Conservation (phyloP, 768 basidiomycete genomes). For the Auricularia sp. region DNA sequence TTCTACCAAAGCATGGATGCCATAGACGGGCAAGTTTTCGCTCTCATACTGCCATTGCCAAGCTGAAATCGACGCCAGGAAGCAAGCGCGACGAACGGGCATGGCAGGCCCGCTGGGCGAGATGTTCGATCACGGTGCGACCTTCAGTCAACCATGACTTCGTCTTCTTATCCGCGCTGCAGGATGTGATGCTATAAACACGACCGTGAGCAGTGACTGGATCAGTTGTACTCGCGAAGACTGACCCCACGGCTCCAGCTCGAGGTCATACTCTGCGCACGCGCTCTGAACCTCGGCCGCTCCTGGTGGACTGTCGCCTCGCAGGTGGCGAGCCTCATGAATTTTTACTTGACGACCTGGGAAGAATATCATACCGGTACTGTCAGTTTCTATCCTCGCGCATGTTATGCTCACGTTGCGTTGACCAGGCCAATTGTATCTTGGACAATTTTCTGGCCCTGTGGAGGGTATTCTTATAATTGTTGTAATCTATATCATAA, state of each 20-base stretch:
- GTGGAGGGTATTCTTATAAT: slow-evolving; percentile 94
- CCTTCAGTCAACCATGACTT: not conserved
- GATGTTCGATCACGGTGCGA: slow-evolving; percentile 92
- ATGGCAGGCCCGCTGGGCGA: slow-evolving; percentile 98
- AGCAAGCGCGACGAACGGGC: slow-evolving; percentile 89
- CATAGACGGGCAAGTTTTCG: slow-evolving; percentile 60
- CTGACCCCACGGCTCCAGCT: slow-evolving; percentile 38
- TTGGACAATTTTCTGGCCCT: slow-evolving; percentile 90
- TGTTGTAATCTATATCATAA: slow-evolving; percentile 61
- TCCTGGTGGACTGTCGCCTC: slow-evolving; percentile 97
- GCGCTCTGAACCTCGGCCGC: slow-evolving; percentile 83
- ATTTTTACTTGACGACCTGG: slow-evolving; percentile 79
- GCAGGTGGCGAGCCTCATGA: slow-evolving; percentile 64
- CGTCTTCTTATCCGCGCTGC: not conserved
- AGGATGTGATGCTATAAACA: slow-evolving; percentile 93
- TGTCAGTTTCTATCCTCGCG: slow-evolving; percentile 10
- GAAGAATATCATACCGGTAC: slow-evolving; percentile 81
- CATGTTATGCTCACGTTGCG: not conserved
- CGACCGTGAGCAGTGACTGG: slow-evolving; percentile 48
- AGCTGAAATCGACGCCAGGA: slow-evolving; percentile 35
- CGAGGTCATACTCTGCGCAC: slow-evolving; percentile 70
- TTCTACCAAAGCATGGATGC: slow-evolving; percentile 85
- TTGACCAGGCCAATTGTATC: slow-evolving; percentile 65
- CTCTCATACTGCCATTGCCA: slow-evolving; percentile 16
- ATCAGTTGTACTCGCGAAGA: not conserved